These are phyloP conservation scores for Pisolithus thermaeus DNA, from an alignment of 1,284 basidiomycete species.

Conservation along the genomic window DNA sequence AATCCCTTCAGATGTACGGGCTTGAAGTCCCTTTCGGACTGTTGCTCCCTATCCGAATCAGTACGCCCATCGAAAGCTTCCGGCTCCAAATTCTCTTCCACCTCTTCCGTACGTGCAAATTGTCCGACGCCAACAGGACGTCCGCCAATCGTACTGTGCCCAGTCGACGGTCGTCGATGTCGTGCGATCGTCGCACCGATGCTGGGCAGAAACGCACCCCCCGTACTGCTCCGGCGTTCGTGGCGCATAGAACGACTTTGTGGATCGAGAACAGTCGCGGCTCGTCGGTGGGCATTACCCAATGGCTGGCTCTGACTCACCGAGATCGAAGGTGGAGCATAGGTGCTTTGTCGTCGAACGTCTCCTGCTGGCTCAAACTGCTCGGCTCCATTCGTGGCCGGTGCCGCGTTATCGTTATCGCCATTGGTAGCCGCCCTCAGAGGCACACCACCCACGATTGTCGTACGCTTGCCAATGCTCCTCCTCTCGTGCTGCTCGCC, in stretches of 20 bases:
- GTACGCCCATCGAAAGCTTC: conserved; percentile 34
- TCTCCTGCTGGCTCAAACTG: conserved; percentile 16
- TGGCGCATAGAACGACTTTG: conserved; percentile 54
- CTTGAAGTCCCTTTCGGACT: conserved; percentile 69
- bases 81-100: conserved; percentile 37
- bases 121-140: conserved; percentile 38
- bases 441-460: conserved; percentile 44
- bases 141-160: conserved; percentile 36
- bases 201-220: conserved; percentile 50
- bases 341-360: conserved; percentile 24
- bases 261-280: conserved; percentile 70
- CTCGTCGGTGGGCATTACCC: conserved; percentile 54
- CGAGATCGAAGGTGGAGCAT: conserved; percentile 33
- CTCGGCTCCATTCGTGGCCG: conserved; percentile 7
- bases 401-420: conserved; percentile 18
- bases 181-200: conserved; percentile 56
- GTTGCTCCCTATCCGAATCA: conserved; percentile 30
- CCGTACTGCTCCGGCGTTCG: conserved; percentile 72
- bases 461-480: conserved; percentile 41
- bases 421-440: conserved; percentile 36
- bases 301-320: conserved; percentile 54
- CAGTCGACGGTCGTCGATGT: conserved; percentile 61
- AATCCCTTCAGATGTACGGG: conserved; percentile 86
- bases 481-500: conserved; percentile 35
- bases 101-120: conserved; percentile 48